Conservation (phyloP, 306 rosid genomes). For the Casuarina glauca region DNA sequence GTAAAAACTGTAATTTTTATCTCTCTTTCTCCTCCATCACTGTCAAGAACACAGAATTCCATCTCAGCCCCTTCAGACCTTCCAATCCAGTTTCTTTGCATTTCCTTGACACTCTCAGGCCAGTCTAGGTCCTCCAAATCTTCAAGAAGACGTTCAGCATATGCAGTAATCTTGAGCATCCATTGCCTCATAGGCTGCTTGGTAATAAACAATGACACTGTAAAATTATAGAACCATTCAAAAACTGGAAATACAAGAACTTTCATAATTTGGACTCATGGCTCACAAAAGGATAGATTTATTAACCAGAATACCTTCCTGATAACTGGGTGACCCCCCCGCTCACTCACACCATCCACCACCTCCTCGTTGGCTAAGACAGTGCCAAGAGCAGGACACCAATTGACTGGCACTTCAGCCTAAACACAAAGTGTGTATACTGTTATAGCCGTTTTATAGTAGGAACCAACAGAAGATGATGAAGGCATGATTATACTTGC, state of each 20-base stretch:
- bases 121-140: constrained; percentile 91
- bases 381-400: constrained; percentile 99
- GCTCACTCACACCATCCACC: constrained; percentile 91
- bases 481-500: constrained; percentile 35
- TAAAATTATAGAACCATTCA: constrained; percentile 69
- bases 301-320: constrained; percentile 58
- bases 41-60: constrained; percentile 67
- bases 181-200: constrained; percentile 99
- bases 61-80: constrained; percentile 97
- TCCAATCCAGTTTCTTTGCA: constrained; percentile 99
- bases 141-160: constrained; percentile 96
- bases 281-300: constrained; percentile 16
- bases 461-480: constrained; percentile 15
- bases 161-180: constrained; percentile 98
- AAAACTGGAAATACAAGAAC: constrained; percentile 39
- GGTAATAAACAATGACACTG: constrained; percentile 89
- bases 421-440: constrained; percentile 33
- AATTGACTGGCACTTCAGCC: constrained; percentile 99
- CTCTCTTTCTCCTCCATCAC: constrained; percentile 69
- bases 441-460: constrained; percentile 18
- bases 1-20: constrained; percentile 71
- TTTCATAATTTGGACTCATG: constrained; percentile 13
- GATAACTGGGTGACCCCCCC: constrained; percentile 94
- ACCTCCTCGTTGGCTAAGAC: constrained; percentile 99
- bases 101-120: constrained; percentile 97